Conservation (phyloP, 768 basidiomycete genomes). For the Hygrophorus pudorinus region DNA sequence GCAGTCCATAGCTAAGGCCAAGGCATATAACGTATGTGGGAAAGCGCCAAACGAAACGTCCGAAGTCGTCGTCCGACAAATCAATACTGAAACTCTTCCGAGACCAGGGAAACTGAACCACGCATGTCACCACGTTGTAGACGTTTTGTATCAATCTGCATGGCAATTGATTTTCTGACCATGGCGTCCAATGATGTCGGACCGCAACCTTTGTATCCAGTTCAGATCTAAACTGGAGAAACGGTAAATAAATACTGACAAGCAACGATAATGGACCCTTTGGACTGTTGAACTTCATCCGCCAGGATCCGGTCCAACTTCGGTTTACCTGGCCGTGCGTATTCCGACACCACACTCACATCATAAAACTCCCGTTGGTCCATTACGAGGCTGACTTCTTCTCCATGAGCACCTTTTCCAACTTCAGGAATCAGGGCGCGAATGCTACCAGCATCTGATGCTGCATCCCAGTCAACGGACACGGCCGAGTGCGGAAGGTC, state of each 20-base stretch:
- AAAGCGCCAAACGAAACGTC: too few relatives aligned
- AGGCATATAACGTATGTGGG: not conserved
- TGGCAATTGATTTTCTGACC: conserved; percentile 54
- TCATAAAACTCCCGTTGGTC: conserved; percentile 51
- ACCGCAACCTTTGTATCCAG: conserved; percentile 50
- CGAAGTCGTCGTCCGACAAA: too few relatives aligned
- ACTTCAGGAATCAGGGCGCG: not conserved
- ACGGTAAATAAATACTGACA: conserved; percentile 35
- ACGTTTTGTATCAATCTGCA: conserved; percentile 46
- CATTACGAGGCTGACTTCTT: conserved; percentile 28
- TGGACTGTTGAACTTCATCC: conserved; percentile 50
- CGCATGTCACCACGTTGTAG: conserved; percentile 46
- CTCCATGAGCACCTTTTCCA: conserved; percentile 7
- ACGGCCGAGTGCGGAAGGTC: not conserved
- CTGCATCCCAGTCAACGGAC: conserved; percentile 3
- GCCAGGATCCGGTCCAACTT: conserved; percentile 49
- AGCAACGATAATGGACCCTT: conserved; percentile 53
- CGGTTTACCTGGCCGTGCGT: conserved; percentile 57
- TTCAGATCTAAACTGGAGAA: not conserved
- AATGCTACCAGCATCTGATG: not conserved
- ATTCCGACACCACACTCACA: conserved; percentile 48
- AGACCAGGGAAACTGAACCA: conserved; percentile 49
- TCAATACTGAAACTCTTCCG: conserved; percentile 62
- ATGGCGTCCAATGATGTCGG: conserved; percentile 60
- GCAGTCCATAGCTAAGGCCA: not conserved